A percentile compares a stretch with the other conserved stretches of the same genome.
Conservation (phyloP, 345 rosid species). For the Rhodamnia argentea region DNA sequence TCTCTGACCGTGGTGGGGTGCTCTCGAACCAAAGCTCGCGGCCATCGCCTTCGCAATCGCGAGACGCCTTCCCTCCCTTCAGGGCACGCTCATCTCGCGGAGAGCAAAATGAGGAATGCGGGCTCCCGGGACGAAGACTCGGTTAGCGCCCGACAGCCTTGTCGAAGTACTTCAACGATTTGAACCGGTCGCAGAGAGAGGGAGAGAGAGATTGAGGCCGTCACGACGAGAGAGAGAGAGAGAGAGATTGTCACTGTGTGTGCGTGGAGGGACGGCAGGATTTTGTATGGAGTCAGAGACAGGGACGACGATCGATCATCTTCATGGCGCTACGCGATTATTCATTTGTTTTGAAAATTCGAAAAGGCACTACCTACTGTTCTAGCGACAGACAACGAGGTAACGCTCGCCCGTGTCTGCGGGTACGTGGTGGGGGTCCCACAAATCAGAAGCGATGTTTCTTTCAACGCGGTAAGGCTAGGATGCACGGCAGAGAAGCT, state of each 20-base stretch:
- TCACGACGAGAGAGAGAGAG: neutral
- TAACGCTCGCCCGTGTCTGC: neutral
- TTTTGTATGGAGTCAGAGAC: neutral
- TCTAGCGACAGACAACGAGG: neutral
- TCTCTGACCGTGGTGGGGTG: neutral
- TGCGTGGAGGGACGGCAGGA: neutral
- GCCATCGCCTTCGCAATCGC: neutral
- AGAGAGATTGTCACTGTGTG: neutral
- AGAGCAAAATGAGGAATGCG: neutral
- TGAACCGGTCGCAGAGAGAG: neutral
- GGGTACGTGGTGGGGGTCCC: neutral
- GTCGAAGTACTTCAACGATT: neutral
- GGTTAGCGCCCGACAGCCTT: neutral
- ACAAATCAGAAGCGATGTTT: neutral
- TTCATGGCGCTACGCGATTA: neutral
- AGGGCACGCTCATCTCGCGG: neutral
- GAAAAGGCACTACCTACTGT: neutral
- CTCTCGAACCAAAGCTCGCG: neutral
- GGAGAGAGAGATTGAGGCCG: neutral
- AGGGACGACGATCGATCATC: neutral
- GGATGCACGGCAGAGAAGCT: neutral
- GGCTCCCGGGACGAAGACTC: neutral
- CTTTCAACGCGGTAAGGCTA: neutral
- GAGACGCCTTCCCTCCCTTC: neutral
- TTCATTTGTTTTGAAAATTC: neutral